Percentiles rank a stretch among this genome's conserved stretches.
Evolutionary conservation across 2,329 filamentous ascomycete genomes (phyloP).

Genomic region (Sphaerulina musiva): DNA sequence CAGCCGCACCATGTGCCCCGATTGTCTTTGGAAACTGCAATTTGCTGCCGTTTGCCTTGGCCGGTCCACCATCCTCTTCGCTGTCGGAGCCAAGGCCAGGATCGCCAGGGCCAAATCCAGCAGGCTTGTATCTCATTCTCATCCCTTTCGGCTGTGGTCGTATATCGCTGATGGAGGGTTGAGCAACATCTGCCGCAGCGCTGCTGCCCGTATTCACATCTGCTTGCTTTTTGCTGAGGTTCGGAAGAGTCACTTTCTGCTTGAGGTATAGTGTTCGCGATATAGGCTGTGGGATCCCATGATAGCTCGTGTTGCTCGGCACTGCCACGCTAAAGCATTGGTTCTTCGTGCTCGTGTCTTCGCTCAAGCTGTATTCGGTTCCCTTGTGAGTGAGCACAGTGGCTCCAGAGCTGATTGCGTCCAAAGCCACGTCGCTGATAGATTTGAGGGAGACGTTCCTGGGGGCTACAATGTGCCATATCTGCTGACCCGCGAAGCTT

Average conservation of each 20-base stretch:
- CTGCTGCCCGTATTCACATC: conserved; percentile 37
- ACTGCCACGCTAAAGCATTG: conserved; percentile 22
- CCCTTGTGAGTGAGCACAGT: conserved; percentile 58
- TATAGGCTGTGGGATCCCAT: conserved; percentile 41
- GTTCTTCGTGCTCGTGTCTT: conserved; percentile 11
- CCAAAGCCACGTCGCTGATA: conserved; percentile 58
- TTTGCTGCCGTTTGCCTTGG: conserved; percentile 9
- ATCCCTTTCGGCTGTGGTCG: conserved; percentile 62
- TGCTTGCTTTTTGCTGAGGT: conserved; percentile 37
- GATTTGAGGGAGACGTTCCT: conserved; percentile 62
- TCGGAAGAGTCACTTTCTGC: conserved; percentile 53
- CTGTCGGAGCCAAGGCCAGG: conserved; percentile 37
- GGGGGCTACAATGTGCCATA: conserved; percentile 75
- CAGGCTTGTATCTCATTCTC: conserved; percentile 60
- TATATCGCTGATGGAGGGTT: conserved; percentile 47
- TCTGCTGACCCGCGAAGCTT: conserved; percentile 61
- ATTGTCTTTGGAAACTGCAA: conserved; percentile 27
- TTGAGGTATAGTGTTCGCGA: conserved; percentile 60
- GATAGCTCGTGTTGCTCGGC: conserved; percentile 28
- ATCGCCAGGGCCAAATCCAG: conserved; percentile 49
- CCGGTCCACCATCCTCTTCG: conserved; percentile 37
- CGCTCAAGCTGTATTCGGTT: conserved; percentile 47
- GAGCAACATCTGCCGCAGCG: conserved; percentile 39
- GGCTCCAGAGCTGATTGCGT: conserved; percentile 48
- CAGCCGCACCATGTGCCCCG: conserved; percentile 31